phyloP scores from a whole-genome alignment of 352 stramenopile genomes.

The Phytophthora tentaculata region DNA sequence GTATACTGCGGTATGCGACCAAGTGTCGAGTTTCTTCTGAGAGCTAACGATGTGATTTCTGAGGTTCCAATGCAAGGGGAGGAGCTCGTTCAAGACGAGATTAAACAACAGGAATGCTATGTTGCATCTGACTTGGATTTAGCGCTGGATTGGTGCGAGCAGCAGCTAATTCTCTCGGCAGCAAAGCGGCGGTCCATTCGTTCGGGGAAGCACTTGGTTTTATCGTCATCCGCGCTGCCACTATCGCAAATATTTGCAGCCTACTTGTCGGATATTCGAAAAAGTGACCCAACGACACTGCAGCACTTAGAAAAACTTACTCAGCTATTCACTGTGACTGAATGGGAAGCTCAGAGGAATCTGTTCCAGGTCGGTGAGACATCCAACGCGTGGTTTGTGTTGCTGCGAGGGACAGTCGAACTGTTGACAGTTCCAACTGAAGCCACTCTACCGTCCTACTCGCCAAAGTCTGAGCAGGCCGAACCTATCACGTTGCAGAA shows the following conservation, averaged over 20 bases:
- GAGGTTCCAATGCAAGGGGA: neutral
- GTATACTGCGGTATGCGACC: constrained; percentile 73
- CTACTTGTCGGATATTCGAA: constrained; percentile 42
- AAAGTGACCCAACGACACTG: constrained; percentile 15
- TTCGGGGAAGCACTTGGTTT: constrained; percentile 33
- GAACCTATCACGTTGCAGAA: constrained; percentile 10
- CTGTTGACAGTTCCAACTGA: constrained; percentile 38
- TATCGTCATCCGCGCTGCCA: constrained; percentile 37
- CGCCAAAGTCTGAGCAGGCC: constrained; percentile 22
- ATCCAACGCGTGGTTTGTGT: constrained; percentile 53
- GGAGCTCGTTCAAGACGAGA: constrained; percentile 10
- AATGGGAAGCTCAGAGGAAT: constrained; percentile 37
- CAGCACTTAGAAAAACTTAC: constrained; percentile 42
- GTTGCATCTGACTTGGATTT: constrained; percentile 58
- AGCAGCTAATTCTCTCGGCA: constrained; percentile 58
- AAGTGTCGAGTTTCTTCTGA: constrained; percentile 62
- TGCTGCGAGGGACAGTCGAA: constrained; percentile 59
- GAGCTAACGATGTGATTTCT: constrained; percentile 60
- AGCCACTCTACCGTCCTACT: constrained; percentile 22
- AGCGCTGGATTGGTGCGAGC: constrained; percentile 70
- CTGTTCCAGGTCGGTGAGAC: constrained; percentile 54
- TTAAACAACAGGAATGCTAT: constrained; percentile 30
- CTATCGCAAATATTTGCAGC: constrained; percentile 52
- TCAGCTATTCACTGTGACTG: constrained; percentile 39
- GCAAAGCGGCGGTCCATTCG: constrained; percentile 47